Evolutionary conservation across 371 early-diverging fungal species (phyloP).

Genomic region (Haplosporangium sp.): DNA sequence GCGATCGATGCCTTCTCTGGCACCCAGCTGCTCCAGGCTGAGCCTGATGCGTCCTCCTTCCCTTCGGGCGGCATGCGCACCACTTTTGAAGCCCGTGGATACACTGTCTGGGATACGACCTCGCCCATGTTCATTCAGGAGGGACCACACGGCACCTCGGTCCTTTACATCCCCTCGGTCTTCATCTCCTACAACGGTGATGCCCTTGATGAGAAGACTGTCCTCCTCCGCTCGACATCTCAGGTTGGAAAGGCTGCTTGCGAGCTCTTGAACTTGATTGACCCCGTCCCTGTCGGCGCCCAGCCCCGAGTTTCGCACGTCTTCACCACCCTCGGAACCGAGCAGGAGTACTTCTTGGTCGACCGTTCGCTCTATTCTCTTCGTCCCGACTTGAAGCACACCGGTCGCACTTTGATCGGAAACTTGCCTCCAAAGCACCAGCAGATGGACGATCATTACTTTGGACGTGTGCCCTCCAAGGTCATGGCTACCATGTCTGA

Average conservation of each 20-base stretch:
- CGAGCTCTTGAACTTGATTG: slow-evolving; percentile 81
- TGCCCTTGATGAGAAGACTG: slow-evolving; percentile 98
- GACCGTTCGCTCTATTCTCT: slow-evolving; percentile 91
- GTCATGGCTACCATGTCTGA: slow-evolving; percentile 93
- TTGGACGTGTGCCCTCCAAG: slow-evolving; percentile 95
- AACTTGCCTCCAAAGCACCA: slow-evolving; percentile 96
- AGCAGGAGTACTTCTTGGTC: slow-evolving; percentile 98
- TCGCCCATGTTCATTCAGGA: slow-evolving; percentile 96
- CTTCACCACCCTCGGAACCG: slow-evolving; percentile 93
- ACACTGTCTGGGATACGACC: slow-evolving; percentile 98
- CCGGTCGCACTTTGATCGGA: slow-evolving; percentile 94
- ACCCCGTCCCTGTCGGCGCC: slow-evolving; percentile 70
- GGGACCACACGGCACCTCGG: slow-evolving; percentile 90
- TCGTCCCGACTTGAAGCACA: slow-evolving; percentile 95
- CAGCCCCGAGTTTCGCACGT: slow-evolving; percentile 80
- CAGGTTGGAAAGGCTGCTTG: slow-evolving; percentile 83
- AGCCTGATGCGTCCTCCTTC: slow-evolving; percentile 99
- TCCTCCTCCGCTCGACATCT: slow-evolving; percentile 91
- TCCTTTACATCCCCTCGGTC: slow-evolving; percentile 96
- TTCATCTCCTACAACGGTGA: slow-evolving; percentile 99
- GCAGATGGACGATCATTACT: slow-evolving; percentile 99
- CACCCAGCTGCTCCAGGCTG: slow-evolving; percentile 95
- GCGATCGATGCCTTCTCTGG: slow-evolving; percentile 81
- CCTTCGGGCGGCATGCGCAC: slow-evolving; percentile 98
- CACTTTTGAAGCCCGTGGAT: slow-evolving; percentile 99